phyloP scores from a whole-genome alignment of 495 filamentous ascomycete genomes.

The Xylona heveae region DNA sequence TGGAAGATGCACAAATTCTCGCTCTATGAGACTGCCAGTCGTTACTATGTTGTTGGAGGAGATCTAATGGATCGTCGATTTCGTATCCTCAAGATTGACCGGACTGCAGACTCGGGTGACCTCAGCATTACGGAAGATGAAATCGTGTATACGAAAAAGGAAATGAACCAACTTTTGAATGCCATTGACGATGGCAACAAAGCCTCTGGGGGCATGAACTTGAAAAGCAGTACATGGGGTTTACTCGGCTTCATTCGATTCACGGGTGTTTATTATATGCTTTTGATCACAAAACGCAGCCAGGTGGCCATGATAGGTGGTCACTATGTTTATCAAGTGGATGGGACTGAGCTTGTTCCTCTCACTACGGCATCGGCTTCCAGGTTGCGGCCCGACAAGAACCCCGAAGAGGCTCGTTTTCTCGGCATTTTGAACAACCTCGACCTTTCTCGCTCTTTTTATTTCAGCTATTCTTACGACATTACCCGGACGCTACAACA shows the following conservation, averaged over 20 bases:
- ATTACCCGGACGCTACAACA: slow-evolving; percentile 83
- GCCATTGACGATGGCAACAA: slow-evolving; percentile 94
- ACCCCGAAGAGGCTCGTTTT: slow-evolving; percentile 77
- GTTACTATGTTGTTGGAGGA: slow-evolving; percentile 84
- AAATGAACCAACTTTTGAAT: slow-evolving; percentile 82
- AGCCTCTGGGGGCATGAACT: slow-evolving; percentile 70
- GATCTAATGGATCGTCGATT: slow-evolving; percentile 76
- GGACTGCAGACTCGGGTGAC: slow-evolving; percentile 62
- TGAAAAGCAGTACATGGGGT: slow-evolving; percentile 83
- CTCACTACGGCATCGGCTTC: slow-evolving; percentile 43
- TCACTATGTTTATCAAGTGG: slow-evolving; percentile 87
- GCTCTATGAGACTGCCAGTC: slow-evolving; percentile 77
- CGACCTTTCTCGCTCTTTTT: slow-evolving; percentile 76
- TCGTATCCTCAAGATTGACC: slow-evolving; percentile 83
- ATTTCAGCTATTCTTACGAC: slow-evolving; percentile 97
- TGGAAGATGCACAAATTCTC: slow-evolving; percentile 90
- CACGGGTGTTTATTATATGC: slow-evolving; percentile 94
- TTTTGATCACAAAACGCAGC: slow-evolving; percentile 85
- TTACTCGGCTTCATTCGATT: slow-evolving; percentile 88
- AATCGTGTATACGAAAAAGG: slow-evolving; percentile 75
- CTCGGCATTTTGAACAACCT: slow-evolving; percentile 76
- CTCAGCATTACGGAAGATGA: slow-evolving; percentile 80
- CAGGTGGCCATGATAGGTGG: slow-evolving; percentile 91
- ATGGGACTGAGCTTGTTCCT: slow-evolving; percentile 84
- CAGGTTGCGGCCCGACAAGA: slow-evolving; percentile 52